Percentiles rank a stretch among this genome's conserved stretches.
phyloP scores from a whole-genome alignment of 257 asterid species.

The Anisodus acutangulus region DNA sequence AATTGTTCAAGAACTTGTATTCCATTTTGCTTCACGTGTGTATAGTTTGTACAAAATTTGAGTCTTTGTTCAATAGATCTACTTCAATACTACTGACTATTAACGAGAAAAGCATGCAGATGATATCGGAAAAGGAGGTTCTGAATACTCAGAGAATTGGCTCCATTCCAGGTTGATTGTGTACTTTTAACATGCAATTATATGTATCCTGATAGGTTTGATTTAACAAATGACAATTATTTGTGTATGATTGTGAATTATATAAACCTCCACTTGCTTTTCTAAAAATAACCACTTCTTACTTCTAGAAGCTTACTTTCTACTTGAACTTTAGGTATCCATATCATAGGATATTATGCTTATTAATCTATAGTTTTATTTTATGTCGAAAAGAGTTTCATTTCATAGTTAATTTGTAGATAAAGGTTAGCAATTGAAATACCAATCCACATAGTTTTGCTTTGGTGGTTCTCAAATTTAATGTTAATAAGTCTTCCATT shows the following conservation, averaged over 20 bases:
- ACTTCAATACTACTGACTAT: not conserved
- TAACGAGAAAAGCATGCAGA: conserved; percentile 53
- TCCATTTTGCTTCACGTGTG: not conserved
- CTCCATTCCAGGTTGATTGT: conserved; percentile 72
- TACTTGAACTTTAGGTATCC: not conserved
- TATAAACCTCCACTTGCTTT: not conserved
- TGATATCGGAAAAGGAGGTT: conserved; percentile 45
- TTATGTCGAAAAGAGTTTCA: not conserved
- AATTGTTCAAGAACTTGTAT: not conserved
- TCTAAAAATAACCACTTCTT: not conserved
- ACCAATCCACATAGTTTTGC: not conserved
- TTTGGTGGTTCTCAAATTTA: not conserved
- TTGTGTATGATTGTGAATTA: conserved; percentile 2
- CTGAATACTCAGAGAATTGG: conserved; percentile 60
- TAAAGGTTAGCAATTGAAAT: not conserved
- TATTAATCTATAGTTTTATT: not conserved
- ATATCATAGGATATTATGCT: not conserved
- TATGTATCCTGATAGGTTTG: not conserved
- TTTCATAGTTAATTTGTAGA: not conserved
- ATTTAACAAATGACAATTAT: not conserved
- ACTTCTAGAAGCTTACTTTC: not conserved
- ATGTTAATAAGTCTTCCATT: not conserved
- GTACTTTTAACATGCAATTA: conserved; percentile 1
- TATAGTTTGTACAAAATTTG: not conserved
- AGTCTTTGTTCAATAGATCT: not conserved